phyloP scores from a whole-genome alignment of 768 basidiomycete genomes.

The Lyophyllum decastes region DNA sequence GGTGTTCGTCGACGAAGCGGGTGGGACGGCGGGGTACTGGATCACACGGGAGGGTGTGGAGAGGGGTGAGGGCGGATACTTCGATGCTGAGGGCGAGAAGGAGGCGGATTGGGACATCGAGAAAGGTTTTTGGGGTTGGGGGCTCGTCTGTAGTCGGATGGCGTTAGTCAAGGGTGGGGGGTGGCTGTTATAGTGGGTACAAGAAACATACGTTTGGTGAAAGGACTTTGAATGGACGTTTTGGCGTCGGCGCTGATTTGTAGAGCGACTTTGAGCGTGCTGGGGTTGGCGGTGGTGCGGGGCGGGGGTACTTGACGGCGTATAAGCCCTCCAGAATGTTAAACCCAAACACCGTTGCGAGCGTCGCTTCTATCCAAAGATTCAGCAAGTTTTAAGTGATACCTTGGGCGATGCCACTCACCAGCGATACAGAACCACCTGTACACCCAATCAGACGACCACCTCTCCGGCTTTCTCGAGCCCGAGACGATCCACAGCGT shows the following conservation, averaged over 20 bases:
- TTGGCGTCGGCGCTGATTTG: constrained; percentile 28
- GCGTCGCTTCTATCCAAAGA: constrained; percentile 31
- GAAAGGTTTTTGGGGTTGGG: constrained; percentile 45
- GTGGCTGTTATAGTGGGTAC: too few species aligned
- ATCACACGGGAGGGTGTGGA: constrained; percentile 41
- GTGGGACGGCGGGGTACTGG: constrained; percentile 32
- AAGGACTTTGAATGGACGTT: constrained; percentile 37
- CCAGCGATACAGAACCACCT: constrained; percentile 41
- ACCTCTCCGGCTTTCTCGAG: constrained; percentile 24
- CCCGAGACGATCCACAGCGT: constrained; percentile 29
- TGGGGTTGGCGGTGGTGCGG: constrained; percentile 36
- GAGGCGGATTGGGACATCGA: constrained; percentile 38
- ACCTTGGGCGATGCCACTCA: constrained; percentile 18
- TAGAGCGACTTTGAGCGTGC: constrained; percentile 27
- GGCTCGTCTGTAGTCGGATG: constrained; percentile 40
- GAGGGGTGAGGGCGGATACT: constrained; percentile 39
- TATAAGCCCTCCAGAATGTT: constrained; percentile 43
- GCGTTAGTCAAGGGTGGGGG: too few species aligned
- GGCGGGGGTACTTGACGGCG: constrained; percentile 46
- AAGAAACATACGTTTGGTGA: constrained; percentile 40
- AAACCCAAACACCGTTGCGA: constrained; percentile 33
- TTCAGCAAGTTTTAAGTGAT: background rate
- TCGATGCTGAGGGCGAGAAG: constrained; percentile 24
- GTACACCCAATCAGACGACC: constrained; percentile 37
- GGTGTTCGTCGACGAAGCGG: constrained; percentile 32